Evolutionary conservation across 164 flowering plant species (phyloP).

Genomic region (Kingdonia uniflora): DNA sequence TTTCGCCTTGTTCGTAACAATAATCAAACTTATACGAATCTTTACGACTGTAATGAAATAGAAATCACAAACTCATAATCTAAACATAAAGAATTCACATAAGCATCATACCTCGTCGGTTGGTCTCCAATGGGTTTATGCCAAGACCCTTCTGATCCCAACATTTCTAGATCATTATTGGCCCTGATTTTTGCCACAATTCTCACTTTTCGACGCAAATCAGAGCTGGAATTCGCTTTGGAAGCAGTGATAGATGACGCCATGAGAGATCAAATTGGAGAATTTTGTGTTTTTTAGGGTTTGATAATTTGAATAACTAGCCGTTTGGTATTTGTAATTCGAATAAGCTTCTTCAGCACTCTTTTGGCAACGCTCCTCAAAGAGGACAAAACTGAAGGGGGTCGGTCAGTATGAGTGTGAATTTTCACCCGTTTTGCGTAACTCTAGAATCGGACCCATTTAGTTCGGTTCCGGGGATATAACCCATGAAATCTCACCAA

Average conservation of each 20-base stretch:
- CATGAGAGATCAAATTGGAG: constrained; percentile 1
- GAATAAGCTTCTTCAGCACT: background rate
- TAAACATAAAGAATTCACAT: background rate
- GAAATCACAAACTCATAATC: background rate
- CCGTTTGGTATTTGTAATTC: background rate
- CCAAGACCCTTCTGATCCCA: background rate
- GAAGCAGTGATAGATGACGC: background rate
- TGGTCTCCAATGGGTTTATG: background rate
- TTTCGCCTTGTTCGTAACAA: constrained; percentile 1
- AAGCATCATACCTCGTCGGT: background rate
- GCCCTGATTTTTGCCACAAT: constrained; percentile 5
- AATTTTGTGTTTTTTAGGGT: background rate
- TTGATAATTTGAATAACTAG: background rate
- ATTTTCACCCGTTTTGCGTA: too few species aligned
- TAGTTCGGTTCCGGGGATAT: too few species aligned
- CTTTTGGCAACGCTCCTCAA: too few species aligned
- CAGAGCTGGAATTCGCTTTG: background rate
- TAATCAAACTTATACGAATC: constrained; percentile 3
- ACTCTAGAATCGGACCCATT: too few species aligned
- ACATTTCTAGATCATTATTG: background rate
- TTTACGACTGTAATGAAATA: background rate
- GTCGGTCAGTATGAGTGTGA: too few species aligned
- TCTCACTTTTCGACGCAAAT: constrained; percentile 1
- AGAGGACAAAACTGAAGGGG: too few species aligned
- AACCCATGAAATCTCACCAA: too few species aligned